These are phyloP conservation scores for Extremus antarcticus DNA, from an alignment of 495 filamentous ascomycete genomes.

Conservation along the genomic window DNA sequence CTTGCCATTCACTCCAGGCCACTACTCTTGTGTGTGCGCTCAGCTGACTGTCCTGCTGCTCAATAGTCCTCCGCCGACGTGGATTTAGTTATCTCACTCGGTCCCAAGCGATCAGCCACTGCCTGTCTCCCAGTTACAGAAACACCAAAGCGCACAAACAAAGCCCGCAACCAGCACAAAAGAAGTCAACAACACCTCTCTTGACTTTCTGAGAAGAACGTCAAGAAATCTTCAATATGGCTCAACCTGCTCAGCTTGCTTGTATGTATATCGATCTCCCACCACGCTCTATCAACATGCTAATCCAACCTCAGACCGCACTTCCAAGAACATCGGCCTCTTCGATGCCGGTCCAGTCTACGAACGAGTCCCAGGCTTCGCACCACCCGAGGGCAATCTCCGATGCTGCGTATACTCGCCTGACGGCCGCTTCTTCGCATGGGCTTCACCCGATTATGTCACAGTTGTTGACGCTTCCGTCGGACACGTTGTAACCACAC, in stretches of 20 bases:
- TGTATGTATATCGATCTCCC: conserved; percentile 38
- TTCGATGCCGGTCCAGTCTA: conserved; percentile 85
- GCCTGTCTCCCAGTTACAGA: conserved; percentile 13
- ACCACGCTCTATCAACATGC: not conserved
- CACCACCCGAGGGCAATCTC: conserved; percentile 80
- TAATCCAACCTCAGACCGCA: conserved; percentile 51
- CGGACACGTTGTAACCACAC: conserved; percentile 63
- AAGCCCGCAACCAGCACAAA: not conserved
- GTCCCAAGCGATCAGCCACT: conserved; percentile 12
- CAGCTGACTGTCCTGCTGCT: conserved; percentile 14
- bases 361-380: conserved; percentile 71
- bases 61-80: conserved; percentile 5
- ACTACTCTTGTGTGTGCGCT: conserved; percentile 6
- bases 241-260: conserved; percentile 78
- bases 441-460: conserved; percentile 82
- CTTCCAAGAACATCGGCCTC: conserved; percentile 89
- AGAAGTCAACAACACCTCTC: not conserved
- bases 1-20: no score
- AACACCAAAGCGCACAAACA: conserved; percentile 3
- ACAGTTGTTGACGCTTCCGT: conserved; percentile 70
- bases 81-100: conserved; percentile 18
- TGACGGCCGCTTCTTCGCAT: conserved; percentile 89
- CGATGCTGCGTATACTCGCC: conserved; percentile 92
- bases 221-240: conserved; percentile 59
- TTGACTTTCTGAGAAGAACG: no score